Conservation (phyloP, 176 grass and related monocot genomes). For the Hyparrhenia diplandra region DNA sequence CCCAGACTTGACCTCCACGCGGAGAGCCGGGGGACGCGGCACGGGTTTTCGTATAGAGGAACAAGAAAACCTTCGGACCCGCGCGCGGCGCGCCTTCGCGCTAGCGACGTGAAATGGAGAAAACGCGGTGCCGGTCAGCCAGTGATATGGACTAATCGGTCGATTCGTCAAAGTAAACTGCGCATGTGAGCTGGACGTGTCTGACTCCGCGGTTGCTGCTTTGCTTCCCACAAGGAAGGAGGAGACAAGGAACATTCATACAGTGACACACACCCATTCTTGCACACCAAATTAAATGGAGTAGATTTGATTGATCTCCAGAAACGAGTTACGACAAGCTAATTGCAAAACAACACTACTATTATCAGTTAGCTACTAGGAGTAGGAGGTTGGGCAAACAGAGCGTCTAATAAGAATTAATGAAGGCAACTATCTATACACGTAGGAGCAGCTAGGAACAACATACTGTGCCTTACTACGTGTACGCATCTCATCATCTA, state of each 20-base stretch:
- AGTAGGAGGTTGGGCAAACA: neutral
- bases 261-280: neutral
- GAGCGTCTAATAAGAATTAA: too few relatives aligned
- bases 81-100: neutral
- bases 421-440: neutral
- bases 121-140: neutral
- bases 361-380: neutral
- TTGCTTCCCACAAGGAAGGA: neutral
- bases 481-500: too few relatives aligned
- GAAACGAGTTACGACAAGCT: neutral
- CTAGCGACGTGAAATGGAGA: neutral
- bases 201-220: neutral
- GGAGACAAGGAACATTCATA: neutral
- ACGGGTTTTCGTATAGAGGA: neutral
- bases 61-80: neutral
- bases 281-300: neutral
- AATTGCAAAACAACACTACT: neutral
- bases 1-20: neutral
- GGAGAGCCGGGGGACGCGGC: neutral
- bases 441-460: neutral
- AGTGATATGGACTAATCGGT: neutral
- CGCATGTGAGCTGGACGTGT: neutral
- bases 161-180: conserved; percentile 10
- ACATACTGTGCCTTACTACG: too few relatives aligned
- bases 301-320: neutral